Conservation (phyloP, 371 early-diverging fungal species). For the Zychaea mexicana region DNA sequence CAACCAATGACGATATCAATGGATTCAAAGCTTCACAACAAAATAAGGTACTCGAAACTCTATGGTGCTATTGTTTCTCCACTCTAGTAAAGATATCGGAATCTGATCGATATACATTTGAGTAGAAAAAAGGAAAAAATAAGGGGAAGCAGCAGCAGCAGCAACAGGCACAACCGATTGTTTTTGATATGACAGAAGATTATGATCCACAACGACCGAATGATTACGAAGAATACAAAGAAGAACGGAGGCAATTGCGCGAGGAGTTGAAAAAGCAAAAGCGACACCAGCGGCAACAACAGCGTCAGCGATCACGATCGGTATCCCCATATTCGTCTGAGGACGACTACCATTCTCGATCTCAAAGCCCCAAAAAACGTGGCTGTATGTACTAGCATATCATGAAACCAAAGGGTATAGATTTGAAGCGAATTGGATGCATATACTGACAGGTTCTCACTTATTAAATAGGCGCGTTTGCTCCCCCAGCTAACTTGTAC, state of each 20-base stretch:
- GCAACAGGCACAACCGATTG: constrained; percentile 30
- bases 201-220: constrained; percentile 67
- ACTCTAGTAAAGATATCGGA: too few relatives aligned
- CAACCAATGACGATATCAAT: constrained; percentile 42
- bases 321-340: constrained; percentile 16
- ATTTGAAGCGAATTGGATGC: not conserved
- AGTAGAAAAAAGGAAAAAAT: constrained; percentile 29
- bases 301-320: constrained; percentile 17
- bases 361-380: constrained; percentile 21
- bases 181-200: constrained; percentile 52
- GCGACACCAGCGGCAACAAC: constrained; percentile 10
- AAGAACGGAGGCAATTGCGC: constrained; percentile 33
- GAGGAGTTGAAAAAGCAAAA: constrained; percentile 32
- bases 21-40: constrained; percentile 23
- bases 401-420: not conserved
- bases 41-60: constrained; percentile 15
- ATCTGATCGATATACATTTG: not conserved
- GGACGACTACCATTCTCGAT: constrained; percentile 20
- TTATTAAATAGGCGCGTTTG: constrained; percentile 19
- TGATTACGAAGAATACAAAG: constrained; percentile 64
- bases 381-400: constrained; percentile 3
- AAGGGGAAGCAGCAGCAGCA: constrained; percentile 19
- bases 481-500: constrained; percentile 29
- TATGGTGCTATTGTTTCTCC: too few relatives aligned
- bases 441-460: not conserved